A percentile compares a stretch with the other conserved stretches of the same genome.
phyloP scores from a whole-genome alignment of 2,329 filamentous ascomycete genomes.

The Ophiostoma montium region DNA sequence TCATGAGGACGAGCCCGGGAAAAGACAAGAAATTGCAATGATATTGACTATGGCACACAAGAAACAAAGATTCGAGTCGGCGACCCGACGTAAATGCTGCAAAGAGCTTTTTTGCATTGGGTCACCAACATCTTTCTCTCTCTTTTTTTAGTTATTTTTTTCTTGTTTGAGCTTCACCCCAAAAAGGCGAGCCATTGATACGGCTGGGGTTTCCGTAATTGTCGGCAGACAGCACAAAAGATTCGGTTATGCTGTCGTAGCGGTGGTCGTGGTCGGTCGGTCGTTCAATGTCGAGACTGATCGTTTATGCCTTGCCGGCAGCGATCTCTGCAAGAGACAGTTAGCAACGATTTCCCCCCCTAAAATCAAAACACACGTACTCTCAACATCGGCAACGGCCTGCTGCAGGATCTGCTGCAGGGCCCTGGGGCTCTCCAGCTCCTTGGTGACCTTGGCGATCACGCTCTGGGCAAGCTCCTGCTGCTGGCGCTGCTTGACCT shows the following conservation, averaged over 20 bases:
- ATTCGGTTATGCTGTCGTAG: slow-evolving; percentile 12
- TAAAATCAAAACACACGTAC: slow-evolving; percentile 27
- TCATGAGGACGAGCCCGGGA: too few relatives aligned
- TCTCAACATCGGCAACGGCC: slow-evolving; percentile 91
- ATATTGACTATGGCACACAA: slow-evolving; percentile 15
- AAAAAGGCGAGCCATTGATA: background rate
- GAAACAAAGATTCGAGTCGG: background rate
- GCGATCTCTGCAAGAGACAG: slow-evolving; percentile 33
- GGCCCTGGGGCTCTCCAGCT: slow-evolving; percentile 93
- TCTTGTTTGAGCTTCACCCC: background rate
- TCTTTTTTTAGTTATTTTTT: background rate
- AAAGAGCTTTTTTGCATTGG: background rate
- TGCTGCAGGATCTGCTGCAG: slow-evolving; percentile 97
- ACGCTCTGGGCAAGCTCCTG: slow-evolving; percentile 82
- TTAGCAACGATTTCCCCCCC: slow-evolving; percentile 19
- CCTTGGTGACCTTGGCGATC: slow-evolving; percentile 97
- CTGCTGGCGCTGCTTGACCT: slow-evolving; percentile 99
- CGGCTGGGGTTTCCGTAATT: background rate
- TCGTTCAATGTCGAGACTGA: background rate
- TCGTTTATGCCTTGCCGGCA: slow-evolving; percentile 48
- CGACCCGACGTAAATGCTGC: background rate
- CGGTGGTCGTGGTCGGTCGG: background rate
- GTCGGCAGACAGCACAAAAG: background rate
- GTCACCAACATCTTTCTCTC: background rate
- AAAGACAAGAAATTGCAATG: slow-evolving; percentile 3